Base-by-base conservation (phyloP, 2,329 filamentous ascomycete species). In the Zymoseptoria passerinii region DNA sequence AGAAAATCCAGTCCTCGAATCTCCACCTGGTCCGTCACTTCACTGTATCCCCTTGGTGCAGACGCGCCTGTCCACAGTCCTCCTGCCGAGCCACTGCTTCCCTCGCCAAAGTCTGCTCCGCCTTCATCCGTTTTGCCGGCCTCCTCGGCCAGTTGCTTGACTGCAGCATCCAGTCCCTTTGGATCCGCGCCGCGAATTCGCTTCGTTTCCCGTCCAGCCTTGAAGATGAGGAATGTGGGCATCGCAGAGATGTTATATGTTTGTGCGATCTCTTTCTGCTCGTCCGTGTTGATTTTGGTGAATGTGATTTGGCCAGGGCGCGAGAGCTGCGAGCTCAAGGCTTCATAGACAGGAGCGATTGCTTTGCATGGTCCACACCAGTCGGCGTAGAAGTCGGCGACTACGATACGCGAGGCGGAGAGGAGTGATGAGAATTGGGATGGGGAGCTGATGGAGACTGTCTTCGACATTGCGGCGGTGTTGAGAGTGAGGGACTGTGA, bases 331-430 rank as follows among this genome's bases (percentile, higher is more conserved):
- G 76, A 72, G 29, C 91, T 85, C 53, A 96, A 82, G 71, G 86
- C 78, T 69, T 94, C 89, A 77, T 90, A 96, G 62, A 91, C 75
- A 18, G 92, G 90, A 5, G 88, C 88, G 65, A 97, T 91, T 64
- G 83, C 80, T 68, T 90, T 88, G 82, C 91, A 95, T 69, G 90
- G 88, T 35, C 79, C 86, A 71, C 89, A 95, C 86, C 88, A 94
- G 70, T 90, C 86, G 68, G 91, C 90, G 69, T 89, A 92, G 80
- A 96, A 96, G 76, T 96, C 89, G 69, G 87, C 86, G 56, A 97
- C 86, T 49, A 97, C 89, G 60, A 96, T 83, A 65, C 83, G 84
- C 35, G 89, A 91, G 57, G 81, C 84, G 61, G 82, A 81, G 61
- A 96, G 80, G 61, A 94, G 75, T 29, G 77, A 75, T 67, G 80